phyloP scores from a whole-genome alignment of 2,329 filamentous ascomycete species.

The Fusarium stilboides region DNA sequence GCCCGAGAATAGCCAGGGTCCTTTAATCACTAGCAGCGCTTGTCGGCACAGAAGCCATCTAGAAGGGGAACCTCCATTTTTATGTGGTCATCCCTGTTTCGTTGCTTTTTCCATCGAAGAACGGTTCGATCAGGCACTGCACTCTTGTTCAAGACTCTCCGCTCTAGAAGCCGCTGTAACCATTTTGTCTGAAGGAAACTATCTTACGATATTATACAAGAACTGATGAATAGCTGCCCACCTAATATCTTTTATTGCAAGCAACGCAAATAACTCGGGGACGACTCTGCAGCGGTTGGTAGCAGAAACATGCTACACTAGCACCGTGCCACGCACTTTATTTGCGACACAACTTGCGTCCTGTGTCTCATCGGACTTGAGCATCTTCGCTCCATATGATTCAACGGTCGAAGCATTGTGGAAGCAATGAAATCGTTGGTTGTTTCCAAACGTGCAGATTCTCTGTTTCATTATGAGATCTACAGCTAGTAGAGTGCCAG shows the following conservation, averaged over 20 bases:
- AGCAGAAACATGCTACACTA: constrained; percentile 24
- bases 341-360: constrained; percentile 18
- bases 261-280: not conserved
- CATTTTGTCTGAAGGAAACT: not conserved
- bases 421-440: not conserved
- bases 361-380: constrained; percentile 20
- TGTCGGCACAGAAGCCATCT: constrained; percentile 46
- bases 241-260: not conserved
- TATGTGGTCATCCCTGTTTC: constrained; percentile 29
- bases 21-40: constrained; percentile 31
- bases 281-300: not conserved
- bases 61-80: constrained; percentile 42
- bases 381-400: constrained; percentile 1
- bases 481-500: constrained; percentile 12
- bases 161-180: constrained; percentile 2
- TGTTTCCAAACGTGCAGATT: not conserved
- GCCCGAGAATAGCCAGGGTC: constrained; percentile 34
- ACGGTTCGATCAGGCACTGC: constrained; percentile 28
- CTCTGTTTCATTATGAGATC: constrained; percentile 18
- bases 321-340: constrained; percentile 16
- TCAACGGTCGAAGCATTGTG: constrained; percentile 8
- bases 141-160: constrained; percentile 19
- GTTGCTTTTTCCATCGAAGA: constrained; percentile 39
- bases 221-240: not conserved
- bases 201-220: not conserved